Evolutionary conservation across 78 protist genomes (phyloP).

Genomic region (Mastigamoeba balamuthi): DNA sequence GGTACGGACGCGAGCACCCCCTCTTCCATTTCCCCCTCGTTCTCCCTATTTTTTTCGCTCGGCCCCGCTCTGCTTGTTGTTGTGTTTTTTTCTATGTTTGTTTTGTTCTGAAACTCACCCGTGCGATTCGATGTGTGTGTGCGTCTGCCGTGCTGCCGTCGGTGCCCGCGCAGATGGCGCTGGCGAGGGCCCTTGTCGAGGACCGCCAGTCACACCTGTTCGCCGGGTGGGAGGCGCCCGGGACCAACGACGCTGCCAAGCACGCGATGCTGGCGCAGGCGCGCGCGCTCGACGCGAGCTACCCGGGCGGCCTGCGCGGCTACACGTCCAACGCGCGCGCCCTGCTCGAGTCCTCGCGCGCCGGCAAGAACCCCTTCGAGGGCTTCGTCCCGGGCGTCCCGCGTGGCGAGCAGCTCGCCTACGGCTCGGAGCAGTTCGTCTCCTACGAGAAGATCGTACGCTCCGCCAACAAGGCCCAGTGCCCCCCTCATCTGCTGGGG

Average conservation of each 20-base stretch:
- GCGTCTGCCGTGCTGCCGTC: no score
- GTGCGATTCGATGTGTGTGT: no score
- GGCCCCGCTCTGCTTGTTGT: no score
- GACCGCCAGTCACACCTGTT: not conserved
- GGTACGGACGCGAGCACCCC: no score
- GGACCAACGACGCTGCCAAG: not conserved
- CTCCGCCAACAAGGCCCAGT: not conserved
- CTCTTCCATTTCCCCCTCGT: no score
- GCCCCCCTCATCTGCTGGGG: not conserved
- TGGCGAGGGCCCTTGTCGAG: no score
- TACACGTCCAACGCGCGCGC: not conserved
- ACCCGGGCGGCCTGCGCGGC: not conserved
- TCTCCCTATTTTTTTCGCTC: no score
- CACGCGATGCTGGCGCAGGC: not conserved
- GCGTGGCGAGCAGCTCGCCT: not conserved
- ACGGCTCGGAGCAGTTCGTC: not conserved
- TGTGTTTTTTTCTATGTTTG: no score
- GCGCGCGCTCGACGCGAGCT: not conserved
- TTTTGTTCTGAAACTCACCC: no score
- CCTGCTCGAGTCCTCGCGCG: not conserved
- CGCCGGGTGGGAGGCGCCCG: not conserved
- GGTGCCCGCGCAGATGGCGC: no score
- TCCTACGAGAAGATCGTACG: not conserved
- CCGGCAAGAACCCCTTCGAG: conserved; percentile 10
- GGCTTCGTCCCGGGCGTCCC: not conserved